phyloP scores from a whole-genome alignment of 805 yeast genomes.

The Danielozyma ontarioensis region DNA sequence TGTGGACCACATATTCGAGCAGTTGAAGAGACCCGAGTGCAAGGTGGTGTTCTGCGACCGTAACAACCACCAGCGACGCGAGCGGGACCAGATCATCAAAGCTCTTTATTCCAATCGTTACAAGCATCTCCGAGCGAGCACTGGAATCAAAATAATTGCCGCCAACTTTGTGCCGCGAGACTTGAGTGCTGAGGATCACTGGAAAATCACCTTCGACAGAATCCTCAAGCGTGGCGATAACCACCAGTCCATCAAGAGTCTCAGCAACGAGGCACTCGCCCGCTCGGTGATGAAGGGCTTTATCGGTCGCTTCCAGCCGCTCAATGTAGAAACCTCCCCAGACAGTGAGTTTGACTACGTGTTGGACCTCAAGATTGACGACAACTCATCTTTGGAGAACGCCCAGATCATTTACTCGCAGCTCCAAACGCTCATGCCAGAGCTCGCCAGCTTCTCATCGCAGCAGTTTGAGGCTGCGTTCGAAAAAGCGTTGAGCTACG shows the following conservation, averaged over 20 bases:
- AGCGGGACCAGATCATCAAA: constrained; percentile 61
- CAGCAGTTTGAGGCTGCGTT: constrained; percentile 41
- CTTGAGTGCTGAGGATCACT: constrained; percentile 28
- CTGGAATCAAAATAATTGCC: constrained; percentile 55
- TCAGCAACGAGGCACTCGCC: constrained; percentile 45
- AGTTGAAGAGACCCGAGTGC: constrained; percentile 22
- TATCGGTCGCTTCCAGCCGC: constrained; percentile 60
- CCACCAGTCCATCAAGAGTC: constrained; percentile 74
- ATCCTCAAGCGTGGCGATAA: constrained; percentile 73
- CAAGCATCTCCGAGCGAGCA: constrained; percentile 30
- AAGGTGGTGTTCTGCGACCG: constrained; percentile 76
- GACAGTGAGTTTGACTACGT: constrained; percentile 65
- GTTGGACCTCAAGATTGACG: constrained; percentile 48
- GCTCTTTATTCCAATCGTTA: constrained; percentile 42
- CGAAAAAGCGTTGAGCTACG: constrained; percentile 45
- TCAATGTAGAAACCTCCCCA: constrained; percentile 44
- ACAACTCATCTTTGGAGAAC: constrained; percentile 45
- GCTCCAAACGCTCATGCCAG: not conserved
- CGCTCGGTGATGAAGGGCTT: constrained; percentile 70
- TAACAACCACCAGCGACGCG: constrained; percentile 71
- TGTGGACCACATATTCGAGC: constrained; percentile 40
- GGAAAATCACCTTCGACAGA: constrained; percentile 53
- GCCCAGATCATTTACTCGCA: constrained; percentile 30
- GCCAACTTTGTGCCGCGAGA: constrained; percentile 53
- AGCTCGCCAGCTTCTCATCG: not conserved